Evolutionary conservation across 176 grass and related monocot species (phyloP).

Genomic region (Eleusine coracana): DNA sequence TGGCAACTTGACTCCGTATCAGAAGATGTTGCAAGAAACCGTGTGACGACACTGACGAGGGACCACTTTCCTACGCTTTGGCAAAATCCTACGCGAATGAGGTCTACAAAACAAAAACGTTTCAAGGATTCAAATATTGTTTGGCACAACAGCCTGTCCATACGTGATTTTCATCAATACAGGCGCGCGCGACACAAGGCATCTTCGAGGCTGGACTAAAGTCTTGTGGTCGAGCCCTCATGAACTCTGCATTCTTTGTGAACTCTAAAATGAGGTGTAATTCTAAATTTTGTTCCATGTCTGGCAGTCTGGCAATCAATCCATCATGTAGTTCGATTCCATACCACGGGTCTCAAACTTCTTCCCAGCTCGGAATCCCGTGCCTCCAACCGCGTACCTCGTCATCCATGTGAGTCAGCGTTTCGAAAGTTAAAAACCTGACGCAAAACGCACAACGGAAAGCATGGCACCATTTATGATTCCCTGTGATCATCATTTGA

Average conservation of each 20-base stretch:
- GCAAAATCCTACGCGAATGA: neutral
- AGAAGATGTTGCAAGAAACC: no score
- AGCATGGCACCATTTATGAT: neutral
- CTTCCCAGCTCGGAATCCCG: slow-evolving; percentile 5
- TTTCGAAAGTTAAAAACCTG: neutral
- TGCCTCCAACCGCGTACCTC: neutral
- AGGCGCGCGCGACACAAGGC: neutral
- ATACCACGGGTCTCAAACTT: neutral
- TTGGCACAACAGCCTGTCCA: neutral
- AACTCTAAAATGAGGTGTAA: neutral
- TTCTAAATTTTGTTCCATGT: neutral
- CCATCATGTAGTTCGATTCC: neutral
- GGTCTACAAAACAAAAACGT: neutral
- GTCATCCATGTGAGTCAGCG: slow-evolving; percentile 2
- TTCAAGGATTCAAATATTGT: neutral
- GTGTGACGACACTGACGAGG: no score
- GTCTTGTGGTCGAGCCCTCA: no score
- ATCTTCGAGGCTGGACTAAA: neutral
- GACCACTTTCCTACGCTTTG: no score
- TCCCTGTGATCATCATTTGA: neutral
- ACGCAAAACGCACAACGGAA: neutral
- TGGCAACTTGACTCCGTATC: neutral
- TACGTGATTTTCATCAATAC: neutral
- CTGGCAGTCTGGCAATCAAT: neutral
- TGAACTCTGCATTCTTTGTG: neutral